Evolutionary conservation across 371 early-diverging fungal species (phyloP).

Genomic region (Zancudomyces culisetae): DNA sequence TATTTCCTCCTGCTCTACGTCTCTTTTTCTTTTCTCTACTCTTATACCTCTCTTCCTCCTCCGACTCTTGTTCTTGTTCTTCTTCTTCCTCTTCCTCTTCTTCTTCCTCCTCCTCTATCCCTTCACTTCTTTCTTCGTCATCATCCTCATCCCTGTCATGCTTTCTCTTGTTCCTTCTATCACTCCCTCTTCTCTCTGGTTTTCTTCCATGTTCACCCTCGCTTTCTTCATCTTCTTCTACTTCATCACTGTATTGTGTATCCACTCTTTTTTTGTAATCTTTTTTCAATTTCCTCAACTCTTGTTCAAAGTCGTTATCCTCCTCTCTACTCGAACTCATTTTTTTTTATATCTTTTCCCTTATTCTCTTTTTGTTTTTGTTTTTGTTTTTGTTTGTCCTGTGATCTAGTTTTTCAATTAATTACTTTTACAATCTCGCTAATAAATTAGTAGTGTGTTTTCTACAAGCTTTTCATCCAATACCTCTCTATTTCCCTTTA

Average conservation of each 20-base stretch:
- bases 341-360: slow-evolving; percentile 28
- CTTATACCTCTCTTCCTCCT: slow-evolving; percentile 16
- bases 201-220: background rate
- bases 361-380: slow-evolving; percentile 6
- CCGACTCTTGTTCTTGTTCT: background rate
- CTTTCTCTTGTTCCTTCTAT: slow-evolving; percentile 4
- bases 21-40: slow-evolving; percentile 19
- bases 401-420: too few species aligned
- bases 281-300: slow-evolving; percentile 5
- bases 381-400: background rate
- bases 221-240: background rate
- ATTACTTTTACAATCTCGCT: too few species aligned
- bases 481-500: background rate
- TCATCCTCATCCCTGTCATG: slow-evolving; percentile 4
- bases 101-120: slow-evolving; percentile 29
- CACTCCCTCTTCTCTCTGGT: slow-evolving; percentile 25
- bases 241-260: slow-evolving; percentile 7
- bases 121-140: slow-evolving; percentile 28
- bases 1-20: slow-evolving; percentile 23
- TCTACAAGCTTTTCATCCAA: too few species aligned
- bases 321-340: slow-evolving; percentile 7
- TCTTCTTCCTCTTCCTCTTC: slow-evolving; percentile 21
- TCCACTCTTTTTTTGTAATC: slow-evolving; percentile 20
- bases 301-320: slow-evolving; percentile 18
- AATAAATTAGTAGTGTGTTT: too few species aligned